Percentiles rank a stretch among this genome's conserved stretches.
Conservation (phyloP, 2,329 filamentous ascomycete species). For the Microthyrium microscopicum region DNA sequence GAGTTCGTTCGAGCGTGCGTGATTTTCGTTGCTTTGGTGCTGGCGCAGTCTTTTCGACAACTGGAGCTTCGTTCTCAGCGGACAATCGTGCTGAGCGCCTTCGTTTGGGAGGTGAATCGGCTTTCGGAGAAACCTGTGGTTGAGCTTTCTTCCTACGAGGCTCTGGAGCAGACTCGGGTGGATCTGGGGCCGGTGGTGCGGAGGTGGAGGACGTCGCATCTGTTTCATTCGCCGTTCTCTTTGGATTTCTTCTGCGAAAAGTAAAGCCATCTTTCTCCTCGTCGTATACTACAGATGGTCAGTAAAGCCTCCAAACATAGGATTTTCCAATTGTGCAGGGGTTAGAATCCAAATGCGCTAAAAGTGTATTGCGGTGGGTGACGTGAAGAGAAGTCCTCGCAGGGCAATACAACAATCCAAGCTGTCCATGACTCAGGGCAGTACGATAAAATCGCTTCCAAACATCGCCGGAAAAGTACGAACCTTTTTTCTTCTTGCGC, state of each 20-base stretch:
- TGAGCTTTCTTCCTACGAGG: slow-evolving; percentile 13
- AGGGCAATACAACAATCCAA: not conserved
- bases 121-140: slow-evolving; percentile 15
- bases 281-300: slow-evolving; percentile 22
- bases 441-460: not conserved
- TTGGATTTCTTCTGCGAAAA: slow-evolving; percentile 25
- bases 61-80: slow-evolving; percentile 20
- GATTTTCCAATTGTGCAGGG: too few relatives aligned
- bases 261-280: slow-evolving; percentile 32
- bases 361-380: too few relatives aligned
- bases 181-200: slow-evolving; percentile 16
- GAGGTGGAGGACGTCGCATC: slow-evolving; percentile 19
- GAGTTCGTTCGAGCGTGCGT: not conserved
- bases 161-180: slow-evolving; percentile 13
- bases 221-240: slow-evolving; percentile 12
- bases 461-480: not conserved
- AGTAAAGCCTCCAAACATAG: not conserved
- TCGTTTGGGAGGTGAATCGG: slow-evolving; percentile 17
- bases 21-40: slow-evolving; percentile 15
- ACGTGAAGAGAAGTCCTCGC: not conserved
- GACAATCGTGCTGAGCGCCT: slow-evolving; percentile 30
- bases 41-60: slow-evolving; percentile 12
- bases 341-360: too few relatives aligned
- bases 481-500: slow-evolving; percentile 6
- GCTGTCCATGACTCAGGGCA: not conserved